Conservation (phyloP, 2,329 filamentous ascomycete species). For the Aspergillus novoparasiticus region DNA sequence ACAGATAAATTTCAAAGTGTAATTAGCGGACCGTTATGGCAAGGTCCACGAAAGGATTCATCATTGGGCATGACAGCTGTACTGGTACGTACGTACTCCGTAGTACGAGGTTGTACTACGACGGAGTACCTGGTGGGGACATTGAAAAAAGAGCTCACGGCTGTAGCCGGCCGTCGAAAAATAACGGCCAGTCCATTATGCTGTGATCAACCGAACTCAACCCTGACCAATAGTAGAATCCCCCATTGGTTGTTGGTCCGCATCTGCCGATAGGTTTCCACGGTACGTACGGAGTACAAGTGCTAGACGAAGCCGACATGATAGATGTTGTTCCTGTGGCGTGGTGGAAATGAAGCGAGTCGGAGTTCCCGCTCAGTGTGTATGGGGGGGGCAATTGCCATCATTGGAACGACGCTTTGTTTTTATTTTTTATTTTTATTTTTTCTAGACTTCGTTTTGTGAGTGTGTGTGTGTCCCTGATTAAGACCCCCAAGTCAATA, state of each 20-base stretch:
- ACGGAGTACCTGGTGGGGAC: neutral
- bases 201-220: neutral
- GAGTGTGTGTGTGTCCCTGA: too few species aligned
- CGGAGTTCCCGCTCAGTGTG: neutral
- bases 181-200: neutral
- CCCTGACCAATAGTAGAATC: neutral
- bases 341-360: neutral
- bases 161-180: neutral
- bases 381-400: neutral
- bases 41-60: neutral
- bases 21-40: neutral
- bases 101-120: neutral
- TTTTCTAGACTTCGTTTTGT: too few species aligned
- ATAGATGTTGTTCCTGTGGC: constrained; percentile 2
- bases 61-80: neutral
- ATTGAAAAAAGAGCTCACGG: neutral
- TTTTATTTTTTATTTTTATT: neutral
- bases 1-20: neutral
- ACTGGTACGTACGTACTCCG: neutral
- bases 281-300: neutral
- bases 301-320: neutral
- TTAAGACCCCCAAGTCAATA: neutral
- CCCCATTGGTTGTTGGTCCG: neutral
- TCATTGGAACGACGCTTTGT: neutral
- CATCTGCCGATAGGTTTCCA: constrained; percentile 3